Percentiles rank a stretch among this genome's conserved stretches.
Evolutionary conservation across 805 yeast genomes (phyloP).

Genomic region (Candida taoyuanica): DNA sequence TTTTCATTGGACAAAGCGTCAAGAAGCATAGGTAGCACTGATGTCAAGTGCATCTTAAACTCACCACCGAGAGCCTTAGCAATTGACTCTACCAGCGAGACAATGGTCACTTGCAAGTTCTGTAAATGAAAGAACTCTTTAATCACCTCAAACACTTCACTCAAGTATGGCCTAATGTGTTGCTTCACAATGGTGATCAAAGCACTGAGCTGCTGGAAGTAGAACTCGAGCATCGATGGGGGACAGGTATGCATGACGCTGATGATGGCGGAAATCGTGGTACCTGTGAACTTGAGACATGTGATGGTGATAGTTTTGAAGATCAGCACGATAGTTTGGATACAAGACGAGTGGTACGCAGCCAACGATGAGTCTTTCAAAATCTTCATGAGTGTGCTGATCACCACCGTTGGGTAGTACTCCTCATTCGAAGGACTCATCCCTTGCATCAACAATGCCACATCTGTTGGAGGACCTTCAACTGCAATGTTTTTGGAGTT

Average conservation of each 20-base stretch:
- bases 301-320: conserved; percentile 84
- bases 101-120: conserved; percentile 70
- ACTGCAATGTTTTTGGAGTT: conserved; percentile 46
- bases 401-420: conserved; percentile 92
- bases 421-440: conserved; percentile 91
- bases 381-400: conserved; percentile 76
- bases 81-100: conserved; percentile 76
- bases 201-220: conserved; percentile 82
- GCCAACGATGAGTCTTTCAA: conserved; percentile 81
- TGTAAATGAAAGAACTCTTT: conserved; percentile 64
- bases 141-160: conserved; percentile 68
- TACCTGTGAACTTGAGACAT: conserved; percentile 84
- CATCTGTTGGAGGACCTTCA: conserved; percentile 87
- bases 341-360: conserved; percentile 83
- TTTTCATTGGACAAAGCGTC: conserved; percentile 72
- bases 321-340: conserved; percentile 90
- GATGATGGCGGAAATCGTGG: conserved; percentile 83
- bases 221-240: conserved; percentile 73
- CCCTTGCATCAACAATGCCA: conserved; percentile 86
- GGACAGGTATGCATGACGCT: conserved; percentile 81
- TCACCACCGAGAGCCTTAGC: conserved; percentile 88
- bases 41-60: conserved; percentile 78
- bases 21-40: conserved; percentile 68
- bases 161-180: conserved; percentile 80
- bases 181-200: conserved; percentile 80